A percentile compares a stretch with the other conserved stretches of the same genome.
These are phyloP conservation scores for Vaccinium myrtillus DNA, from an alignment of 148 eudicot genomes.

Conservation along the genomic window DNA sequence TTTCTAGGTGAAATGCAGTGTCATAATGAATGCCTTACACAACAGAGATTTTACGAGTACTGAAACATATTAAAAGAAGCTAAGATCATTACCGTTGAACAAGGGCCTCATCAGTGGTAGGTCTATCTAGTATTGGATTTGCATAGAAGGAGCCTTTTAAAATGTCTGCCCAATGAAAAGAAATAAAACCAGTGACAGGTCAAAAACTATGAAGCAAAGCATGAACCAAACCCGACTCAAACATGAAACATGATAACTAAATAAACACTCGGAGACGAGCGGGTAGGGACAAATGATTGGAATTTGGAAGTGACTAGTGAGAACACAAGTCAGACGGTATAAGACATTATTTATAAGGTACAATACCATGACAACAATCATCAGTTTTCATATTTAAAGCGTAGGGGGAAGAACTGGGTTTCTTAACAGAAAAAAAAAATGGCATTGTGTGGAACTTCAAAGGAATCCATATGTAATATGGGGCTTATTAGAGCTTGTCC, in stretches of 20 bases:
- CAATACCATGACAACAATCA: background rate
- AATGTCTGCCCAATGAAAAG: conserved; percentile 50
- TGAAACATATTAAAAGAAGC: conserved; percentile 1
- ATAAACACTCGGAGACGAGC: background rate
- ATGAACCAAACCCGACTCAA: background rate
- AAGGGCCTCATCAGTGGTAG: conserved; percentile 62
- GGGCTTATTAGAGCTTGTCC: background rate
- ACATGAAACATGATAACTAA: background rate
- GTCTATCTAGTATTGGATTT: conserved; percentile 79
- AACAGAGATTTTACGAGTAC: background rate
- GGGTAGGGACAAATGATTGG: background rate
- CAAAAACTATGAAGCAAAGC: background rate
- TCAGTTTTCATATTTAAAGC: background rate
- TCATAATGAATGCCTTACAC: background rate
- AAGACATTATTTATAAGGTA: background rate
- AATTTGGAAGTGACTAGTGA: background rate
- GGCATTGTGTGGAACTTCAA: background rate
- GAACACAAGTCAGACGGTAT: background rate
- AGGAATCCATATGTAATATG: background rate
- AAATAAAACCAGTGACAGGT: background rate
- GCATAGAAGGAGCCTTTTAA: conserved; percentile 95
- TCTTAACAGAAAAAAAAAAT: background rate
- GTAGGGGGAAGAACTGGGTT: background rate
- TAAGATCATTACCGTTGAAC: conserved; percentile 58
- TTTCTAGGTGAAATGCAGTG: background rate